Base-by-base conservation (phyloP, 495 filamentous ascomycete species). In the Usnea hakonensis region DNA sequence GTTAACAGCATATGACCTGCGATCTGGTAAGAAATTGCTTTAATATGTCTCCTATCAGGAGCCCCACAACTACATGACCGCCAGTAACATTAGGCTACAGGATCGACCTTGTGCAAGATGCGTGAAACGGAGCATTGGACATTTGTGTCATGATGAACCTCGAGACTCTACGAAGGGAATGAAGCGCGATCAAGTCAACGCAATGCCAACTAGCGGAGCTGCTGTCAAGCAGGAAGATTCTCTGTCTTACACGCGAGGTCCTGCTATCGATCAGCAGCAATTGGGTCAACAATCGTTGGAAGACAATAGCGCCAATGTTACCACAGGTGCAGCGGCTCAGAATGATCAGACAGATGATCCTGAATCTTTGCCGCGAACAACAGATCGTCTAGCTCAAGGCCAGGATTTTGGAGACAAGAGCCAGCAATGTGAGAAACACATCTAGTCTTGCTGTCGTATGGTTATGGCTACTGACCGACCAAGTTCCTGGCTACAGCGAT, bases 41-140 rank as follows among this genome's bases (percentile, higher is more conserved):
- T 56, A 43, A 54, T 21, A 10, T 21, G 19, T 37, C 32, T 33
- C n/a, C 40, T 21, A 32, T n/a, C 43, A 52, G 16, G 28, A 52
- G 37, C 59, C 52, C 13, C 37, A 32, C 7, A 13, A 36, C 41
- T 23, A 38, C 28, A 19, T 13, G 37, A 41, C 16, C 7, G n/a
- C 32, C 48, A 57, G 36, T 52, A 32, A 52, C 16, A 56, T 36
- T 52, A 36, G 17, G 9, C 28, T 57, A 54, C 73, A 94, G 91
- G 90, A 95, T 76, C 88, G 94, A 71, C 94, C 94, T 57, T 99
- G 94, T 82, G 90, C 90, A 61, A 86, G 94, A 78, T 99, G 94
- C 81, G 90, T 99, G 78, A 97, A 97, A 76, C 88, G 94, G 70
- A 95, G 95, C 79, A 99, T 99, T 74, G 94, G 93, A 67, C 94